Evolutionary conservation across 805 yeast species (phyloP).

Genomic region (Suhomyces xylopsoci): DNA sequence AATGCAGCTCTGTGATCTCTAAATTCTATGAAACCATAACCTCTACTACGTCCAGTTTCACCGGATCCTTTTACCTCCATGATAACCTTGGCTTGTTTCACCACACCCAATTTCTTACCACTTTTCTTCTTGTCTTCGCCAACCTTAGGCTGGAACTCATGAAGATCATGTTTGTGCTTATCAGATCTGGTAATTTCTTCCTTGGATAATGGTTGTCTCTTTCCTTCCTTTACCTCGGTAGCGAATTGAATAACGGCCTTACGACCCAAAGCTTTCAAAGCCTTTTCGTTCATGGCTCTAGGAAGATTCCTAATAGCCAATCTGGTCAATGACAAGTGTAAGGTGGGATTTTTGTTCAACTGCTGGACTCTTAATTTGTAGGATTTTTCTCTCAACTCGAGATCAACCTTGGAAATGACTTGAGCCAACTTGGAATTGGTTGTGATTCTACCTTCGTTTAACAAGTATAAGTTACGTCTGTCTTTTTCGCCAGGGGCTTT

Average conservation of each 20-base stretch:
- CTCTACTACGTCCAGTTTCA: conserved; percentile 86
- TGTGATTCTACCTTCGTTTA: conserved; percentile 92
- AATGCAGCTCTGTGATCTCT: conserved; percentile 89
- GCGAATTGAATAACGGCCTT: conserved; percentile 95
- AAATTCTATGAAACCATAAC: conserved; percentile 92
- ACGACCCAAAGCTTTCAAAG: conserved; percentile 88
- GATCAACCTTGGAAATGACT: conserved; percentile 62
- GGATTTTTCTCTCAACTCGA: conserved; percentile 86
- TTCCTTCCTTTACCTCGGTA: conserved; percentile 69
- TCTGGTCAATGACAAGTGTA: conserved; percentile 92
- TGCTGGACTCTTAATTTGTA: conserved; percentile 84
- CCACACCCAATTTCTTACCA: conserved; percentile 82
- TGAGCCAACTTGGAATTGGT: conserved; percentile 76
- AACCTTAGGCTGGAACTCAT: conserved; percentile 17
- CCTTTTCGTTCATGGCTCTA: conserved; percentile 83
- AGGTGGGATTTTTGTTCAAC: conserved; percentile 82
- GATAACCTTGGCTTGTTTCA: conserved; percentile 88
- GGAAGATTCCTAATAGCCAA: conserved; percentile 93
- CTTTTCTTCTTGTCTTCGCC: conserved; percentile 48
- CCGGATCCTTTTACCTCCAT: conserved; percentile 90
- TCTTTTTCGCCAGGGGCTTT: conserved; percentile 78
- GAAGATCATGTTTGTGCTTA: conserved; percentile 52
- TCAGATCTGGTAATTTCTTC: conserved; percentile 85
- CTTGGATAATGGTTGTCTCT: conserved; percentile 81
- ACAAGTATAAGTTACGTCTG: conserved; percentile 75